Base-by-base conservation (phyloP, 1,284 basidiomycete species). In the Amylostereum areolatum region DNA sequence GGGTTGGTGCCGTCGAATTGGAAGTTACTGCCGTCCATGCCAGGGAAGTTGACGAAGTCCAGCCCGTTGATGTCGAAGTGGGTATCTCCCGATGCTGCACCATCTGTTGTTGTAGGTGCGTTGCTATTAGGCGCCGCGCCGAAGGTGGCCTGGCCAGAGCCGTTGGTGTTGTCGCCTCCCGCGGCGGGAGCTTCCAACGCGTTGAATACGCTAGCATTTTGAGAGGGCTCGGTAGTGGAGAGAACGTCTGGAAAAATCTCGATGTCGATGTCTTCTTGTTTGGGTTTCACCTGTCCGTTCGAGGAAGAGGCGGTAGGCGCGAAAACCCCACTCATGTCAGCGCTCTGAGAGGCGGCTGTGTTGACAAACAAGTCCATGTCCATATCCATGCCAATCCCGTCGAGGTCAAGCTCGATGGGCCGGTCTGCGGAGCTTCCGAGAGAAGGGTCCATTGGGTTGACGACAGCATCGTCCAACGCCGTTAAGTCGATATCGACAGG, bases 401-500 rank as follows among this genome's bases (percentile, higher is more conserved):
- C 85, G 43, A 89, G 58, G 61, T 89, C 86, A 10, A 89, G 72
- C 59, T 89, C 87, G 51, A 89, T 89, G 10, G 87, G 86, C 59
- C 86, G 85, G 62, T 89, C 86, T 0, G 78, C 85, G 4, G 83
- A 84, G 58, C 66, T 80, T 6, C 86, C 83, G 25, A 78, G 59
- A 18, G 66, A 49, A 46, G 70, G 52, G 49, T 67, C 61, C 45
- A 69, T 58, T 52, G 64, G 54, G 52, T 55, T 62, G 37, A 48
- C 51, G 27, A 51, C 43, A 28, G 59, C 46, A 55, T 51, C 62
- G 52, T 48, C 59, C 33, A 61, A 69, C 67, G 29, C 73, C 46
- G 59, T 66, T 29, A 76, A 62, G 52, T 78, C 74, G 36, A 78
- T 74, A 45, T 75, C 68, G 30, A 74, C 66, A 24, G 62, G 57